A percentile compares a stretch with the other conserved stretches of the same genome.
phyloP scores from a whole-genome alignment of 2,329 filamentous ascomycete genomes.

The Nigrograna mackinnonii region DNA sequence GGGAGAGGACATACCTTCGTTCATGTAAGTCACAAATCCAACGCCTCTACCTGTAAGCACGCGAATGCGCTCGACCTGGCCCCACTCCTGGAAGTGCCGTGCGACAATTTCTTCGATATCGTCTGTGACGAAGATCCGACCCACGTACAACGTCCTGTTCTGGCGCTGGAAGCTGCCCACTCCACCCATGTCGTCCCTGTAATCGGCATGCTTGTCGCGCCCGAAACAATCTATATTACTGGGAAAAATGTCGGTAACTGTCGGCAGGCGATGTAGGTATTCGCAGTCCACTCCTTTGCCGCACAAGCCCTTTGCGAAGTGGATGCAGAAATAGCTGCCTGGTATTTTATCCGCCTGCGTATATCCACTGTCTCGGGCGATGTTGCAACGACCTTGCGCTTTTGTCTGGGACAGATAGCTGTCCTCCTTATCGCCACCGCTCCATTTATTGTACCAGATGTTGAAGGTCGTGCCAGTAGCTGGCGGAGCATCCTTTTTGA shows the following conservation, averaged over 20 bases:
- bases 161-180: constrained; percentile 92
- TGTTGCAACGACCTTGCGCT: constrained; percentile 84
- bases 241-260: constrained; percentile 86
- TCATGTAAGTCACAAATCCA: constrained; percentile 91
- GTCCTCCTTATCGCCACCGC: constrained; percentile 91
- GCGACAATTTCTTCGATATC: constrained; percentile 97
- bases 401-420: constrained; percentile 82
- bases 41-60: constrained; percentile 89
- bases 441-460: constrained; percentile 99
- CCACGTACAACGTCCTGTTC: constrained; percentile 92
- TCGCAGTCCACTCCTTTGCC: constrained; percentile 91
- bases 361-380: constrained; percentile 66
- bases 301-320: constrained; percentile 81
- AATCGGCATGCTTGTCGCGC: constrained; percentile 89
- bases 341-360: constrained; percentile 53
- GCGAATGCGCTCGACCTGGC: constrained; percentile 83
- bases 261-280: constrained; percentile 87
- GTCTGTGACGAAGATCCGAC: constrained; percentile 91
- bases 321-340: constrained; percentile 87
- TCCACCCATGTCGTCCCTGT: constrained; percentile 96
- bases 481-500: constrained; percentile 82
- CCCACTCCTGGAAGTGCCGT: constrained; percentile 96
- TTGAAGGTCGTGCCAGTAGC: constrained; percentile 97
- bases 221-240: constrained; percentile 96
- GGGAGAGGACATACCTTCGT: constrained; percentile 74